Evolutionary conservation across 2,329 filamentous ascomycete species (phyloP).

Genomic region (Colletotrichum sp.): DNA sequence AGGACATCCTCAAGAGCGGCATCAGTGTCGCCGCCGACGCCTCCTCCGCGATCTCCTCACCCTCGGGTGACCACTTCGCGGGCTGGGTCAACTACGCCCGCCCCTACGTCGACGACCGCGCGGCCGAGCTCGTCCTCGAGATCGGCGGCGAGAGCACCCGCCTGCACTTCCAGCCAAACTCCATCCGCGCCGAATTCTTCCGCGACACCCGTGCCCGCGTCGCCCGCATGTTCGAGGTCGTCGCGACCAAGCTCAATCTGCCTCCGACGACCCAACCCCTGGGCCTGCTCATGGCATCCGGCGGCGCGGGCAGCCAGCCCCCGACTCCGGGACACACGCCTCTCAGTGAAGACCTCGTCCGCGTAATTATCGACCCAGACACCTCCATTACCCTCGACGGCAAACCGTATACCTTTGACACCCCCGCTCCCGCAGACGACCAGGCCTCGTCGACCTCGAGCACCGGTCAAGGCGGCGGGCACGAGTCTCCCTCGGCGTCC

Average conservation of each 20-base stretch:
- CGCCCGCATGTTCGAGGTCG: conserved; percentile 75
- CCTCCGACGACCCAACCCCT: conserved; percentile 64
- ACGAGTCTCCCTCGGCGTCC: conserved; percentile 35
- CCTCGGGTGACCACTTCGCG: conserved; percentile 31
- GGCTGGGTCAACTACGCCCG: conserved; percentile 79
- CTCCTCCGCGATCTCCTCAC: conserved; percentile 28
- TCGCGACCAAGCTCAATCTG: conserved; percentile 80
- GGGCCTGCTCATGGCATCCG: conserved; percentile 70
- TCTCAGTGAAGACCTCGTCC: conserved; percentile 72
- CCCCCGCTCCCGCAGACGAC: background rate
- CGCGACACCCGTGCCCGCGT: conserved; percentile 73
- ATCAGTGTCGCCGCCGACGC: conserved; percentile 67
- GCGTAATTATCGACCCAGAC: conserved; percentile 65
- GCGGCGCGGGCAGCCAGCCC: conserved; percentile 65
- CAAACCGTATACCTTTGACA: conserved; percentile 42
- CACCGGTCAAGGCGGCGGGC: conserved; percentile 31
- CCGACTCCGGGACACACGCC: conserved; percentile 73
- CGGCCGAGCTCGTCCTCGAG: conserved; percentile 80
- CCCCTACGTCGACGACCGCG: conserved; percentile 80
- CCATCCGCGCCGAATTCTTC: conserved; percentile 72
- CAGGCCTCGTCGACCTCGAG: conserved; percentile 35
- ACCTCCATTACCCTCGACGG: conserved; percentile 66
- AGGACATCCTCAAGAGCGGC: conserved; percentile 89
- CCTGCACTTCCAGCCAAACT: conserved; percentile 50
- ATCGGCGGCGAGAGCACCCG: conserved; percentile 71